phyloP scores from a whole-genome alignment of 768 basidiomycete genomes.

The Termitomyces sp. region DNA sequence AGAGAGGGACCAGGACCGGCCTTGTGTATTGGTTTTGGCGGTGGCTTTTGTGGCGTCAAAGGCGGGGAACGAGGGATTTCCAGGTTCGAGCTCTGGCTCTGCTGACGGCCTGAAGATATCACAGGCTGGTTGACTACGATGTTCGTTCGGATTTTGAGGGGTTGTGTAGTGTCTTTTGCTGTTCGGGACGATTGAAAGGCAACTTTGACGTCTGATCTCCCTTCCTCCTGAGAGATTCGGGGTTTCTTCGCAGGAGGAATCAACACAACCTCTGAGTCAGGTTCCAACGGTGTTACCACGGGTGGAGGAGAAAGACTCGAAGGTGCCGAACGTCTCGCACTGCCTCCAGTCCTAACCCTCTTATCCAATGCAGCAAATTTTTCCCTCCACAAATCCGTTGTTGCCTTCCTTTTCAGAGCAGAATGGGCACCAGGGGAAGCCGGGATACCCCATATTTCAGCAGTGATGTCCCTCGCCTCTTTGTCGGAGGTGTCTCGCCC shows the following conservation, averaged over 20 bases:
- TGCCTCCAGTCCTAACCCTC: constrained; percentile 6
- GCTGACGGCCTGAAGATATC: neutral
- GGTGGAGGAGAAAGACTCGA: neutral
- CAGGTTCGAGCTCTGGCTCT: neutral
- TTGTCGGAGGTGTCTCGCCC: constrained; percentile 53
- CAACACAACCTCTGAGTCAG: neutral
- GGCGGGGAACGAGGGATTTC: constrained; percentile 1
- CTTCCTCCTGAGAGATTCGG: neutral
- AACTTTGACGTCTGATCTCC: neutral
- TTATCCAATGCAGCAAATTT: constrained; percentile 32
- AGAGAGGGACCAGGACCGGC: neutral
- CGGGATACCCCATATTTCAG: constrained; percentile 35
- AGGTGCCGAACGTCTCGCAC: neutral
- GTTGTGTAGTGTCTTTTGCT: neutral
- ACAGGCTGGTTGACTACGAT: neutral
- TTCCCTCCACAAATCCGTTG: constrained; percentile 41
- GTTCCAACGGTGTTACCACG: neutral
- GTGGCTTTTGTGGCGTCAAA: constrained; percentile 4
- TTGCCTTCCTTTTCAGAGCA: constrained; percentile 36
- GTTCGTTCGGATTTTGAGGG: constrained; percentile 8
- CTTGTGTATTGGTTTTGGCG: neutral
- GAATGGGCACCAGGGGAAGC: constrained; percentile 38
- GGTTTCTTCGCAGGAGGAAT: neutral
- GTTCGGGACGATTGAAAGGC: neutral
- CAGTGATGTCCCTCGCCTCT: constrained; percentile 45